Evolutionary conservation across 257 asterid genomes (phyloP).

Genomic region (Cruciata laevipes): DNA sequence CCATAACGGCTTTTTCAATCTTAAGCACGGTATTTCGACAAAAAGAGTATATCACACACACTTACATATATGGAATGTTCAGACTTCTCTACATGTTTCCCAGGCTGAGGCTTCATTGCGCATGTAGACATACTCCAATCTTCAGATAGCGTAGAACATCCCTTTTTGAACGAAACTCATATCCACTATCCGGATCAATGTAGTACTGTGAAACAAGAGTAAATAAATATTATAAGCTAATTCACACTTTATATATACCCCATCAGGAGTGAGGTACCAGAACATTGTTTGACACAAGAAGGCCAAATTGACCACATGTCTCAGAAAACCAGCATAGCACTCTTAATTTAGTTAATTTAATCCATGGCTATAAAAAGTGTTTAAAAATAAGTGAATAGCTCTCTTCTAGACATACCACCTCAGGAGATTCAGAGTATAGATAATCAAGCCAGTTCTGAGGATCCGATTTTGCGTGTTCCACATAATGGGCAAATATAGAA

Average conservation of each 20-base stretch:
- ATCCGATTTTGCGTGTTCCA: conserved; percentile 68
- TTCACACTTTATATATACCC: not conserved
- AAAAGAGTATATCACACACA: too few relatives aligned
- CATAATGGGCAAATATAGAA: too few relatives aligned
- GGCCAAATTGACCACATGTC: too few relatives aligned
- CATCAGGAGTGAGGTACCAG: not conserved
- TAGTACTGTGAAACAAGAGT: conserved; percentile 41
- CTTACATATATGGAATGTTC: conserved; percentile 27
- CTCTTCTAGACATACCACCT: conserved; percentile 47
- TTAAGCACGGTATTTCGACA: too few relatives aligned
- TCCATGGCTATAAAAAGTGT: not conserved
- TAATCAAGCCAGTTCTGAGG: conserved; percentile 87
- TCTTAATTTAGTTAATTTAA: not conserved
- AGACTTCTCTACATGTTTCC: conserved; percentile 18
- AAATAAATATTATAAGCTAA: not conserved
- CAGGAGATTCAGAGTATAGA: conserved; percentile 83
- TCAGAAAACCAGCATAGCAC: too few relatives aligned
- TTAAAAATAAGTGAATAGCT: conserved; percentile 1
- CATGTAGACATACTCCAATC: conserved; percentile 43
- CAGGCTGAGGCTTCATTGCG: conserved; percentile 41
- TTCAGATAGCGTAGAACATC: conserved; percentile 58
- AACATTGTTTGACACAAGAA: too few relatives aligned
- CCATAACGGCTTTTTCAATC: too few relatives aligned
- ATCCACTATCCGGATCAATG: conserved; percentile 57
- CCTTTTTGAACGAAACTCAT: conserved; percentile 47